These are phyloP conservation scores for Phytophthora europaea DNA, from an alignment of 352 stramenopile genomes.

Conservation along the genomic window DNA sequence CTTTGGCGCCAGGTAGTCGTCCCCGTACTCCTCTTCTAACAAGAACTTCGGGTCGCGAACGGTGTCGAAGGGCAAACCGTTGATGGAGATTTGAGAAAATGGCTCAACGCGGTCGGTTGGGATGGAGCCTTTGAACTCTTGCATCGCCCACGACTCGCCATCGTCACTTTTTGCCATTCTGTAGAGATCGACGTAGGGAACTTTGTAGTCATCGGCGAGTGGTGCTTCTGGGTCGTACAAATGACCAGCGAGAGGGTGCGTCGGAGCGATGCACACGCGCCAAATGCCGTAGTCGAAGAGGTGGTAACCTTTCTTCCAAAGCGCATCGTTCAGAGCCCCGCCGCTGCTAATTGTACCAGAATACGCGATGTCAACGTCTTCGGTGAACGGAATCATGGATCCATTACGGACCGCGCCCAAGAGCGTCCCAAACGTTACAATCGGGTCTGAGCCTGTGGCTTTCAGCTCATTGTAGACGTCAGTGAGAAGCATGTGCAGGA, in stretches of 20 bases:
- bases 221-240: constrained; percentile 38
- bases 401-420: constrained; percentile 48
- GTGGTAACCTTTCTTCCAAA: constrained; percentile 53
- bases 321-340: constrained; percentile 8
- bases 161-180: background rate
- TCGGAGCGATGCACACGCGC: constrained; percentile 16
- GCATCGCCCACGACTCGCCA: constrained; percentile 14
- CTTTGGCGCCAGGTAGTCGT: constrained; percentile 30
- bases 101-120: constrained; percentile 19
- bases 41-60: constrained; percentile 38
- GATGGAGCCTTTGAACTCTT: constrained; percentile 13
- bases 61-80: constrained; percentile 36
- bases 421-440: constrained; percentile 48
- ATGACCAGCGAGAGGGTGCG: constrained; percentile 35
- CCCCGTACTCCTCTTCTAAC: constrained; percentile 32
- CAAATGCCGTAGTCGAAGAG: constrained; percentile 40
- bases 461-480: constrained; percentile 53
- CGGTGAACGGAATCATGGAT: constrained; percentile 55
- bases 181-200: constrained; percentile 46
- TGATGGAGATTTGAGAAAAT: constrained; percentile 23
- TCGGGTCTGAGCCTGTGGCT: constrained; percentile 19
- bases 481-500: constrained; percentile 56
- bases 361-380: constrained; percentile 55
- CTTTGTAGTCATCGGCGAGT: background rate
- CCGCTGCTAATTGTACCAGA: constrained; percentile 6